phyloP scores from a whole-genome alignment of 345 rosid genomes.

The Acer campestre region DNA sequence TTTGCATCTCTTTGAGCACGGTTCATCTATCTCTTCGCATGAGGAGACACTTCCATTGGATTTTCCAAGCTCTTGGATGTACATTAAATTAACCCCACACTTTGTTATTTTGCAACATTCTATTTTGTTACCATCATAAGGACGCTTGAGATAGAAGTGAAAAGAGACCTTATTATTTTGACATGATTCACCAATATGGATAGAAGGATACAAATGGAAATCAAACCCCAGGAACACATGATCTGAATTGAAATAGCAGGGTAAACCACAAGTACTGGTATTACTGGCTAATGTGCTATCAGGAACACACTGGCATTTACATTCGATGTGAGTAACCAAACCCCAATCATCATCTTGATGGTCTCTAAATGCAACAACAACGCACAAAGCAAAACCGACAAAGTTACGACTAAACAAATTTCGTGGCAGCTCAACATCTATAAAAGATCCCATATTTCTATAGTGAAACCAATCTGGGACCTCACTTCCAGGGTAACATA shows the following conservation, averaged over 20 bases:
- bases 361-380: neutral
- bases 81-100: neutral
- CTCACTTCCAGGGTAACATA: conserved; percentile 11
- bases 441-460: neutral
- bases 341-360: neutral
- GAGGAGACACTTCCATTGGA: no score
- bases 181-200: no score
- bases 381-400: neutral
- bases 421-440: neutral
- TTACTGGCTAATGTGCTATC: no score
- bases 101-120: neutral
- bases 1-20: no score
- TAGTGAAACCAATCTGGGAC: conserved; percentile 17
- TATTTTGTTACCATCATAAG: neutral
- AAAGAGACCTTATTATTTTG: no score
- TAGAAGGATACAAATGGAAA: neutral
- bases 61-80: neutral
- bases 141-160: neutral
- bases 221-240: neutral
- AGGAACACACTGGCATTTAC: neutral
- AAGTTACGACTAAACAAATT: neutral
- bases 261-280: no score
- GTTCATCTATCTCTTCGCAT: no score
- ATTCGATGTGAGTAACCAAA: neutral
- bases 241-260: neutral